A percentile compares a stretch with the other conserved stretches of the same genome.
phyloP scores from a whole-genome alignment of 768 basidiomycete genomes.

The Boletus patriciae region DNA sequence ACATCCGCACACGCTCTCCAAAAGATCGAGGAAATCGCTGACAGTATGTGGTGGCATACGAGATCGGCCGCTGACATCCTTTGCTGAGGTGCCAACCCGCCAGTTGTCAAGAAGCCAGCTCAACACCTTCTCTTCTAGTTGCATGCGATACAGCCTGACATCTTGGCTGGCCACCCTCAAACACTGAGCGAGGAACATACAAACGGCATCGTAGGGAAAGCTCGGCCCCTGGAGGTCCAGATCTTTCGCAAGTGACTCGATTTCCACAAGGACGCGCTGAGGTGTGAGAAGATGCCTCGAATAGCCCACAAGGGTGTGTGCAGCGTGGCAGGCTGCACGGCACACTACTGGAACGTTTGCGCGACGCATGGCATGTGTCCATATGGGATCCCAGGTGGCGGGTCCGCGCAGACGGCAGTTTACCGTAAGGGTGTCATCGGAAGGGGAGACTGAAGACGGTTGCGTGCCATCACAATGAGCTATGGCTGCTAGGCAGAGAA shows the following conservation, averaged over 20 bases:
- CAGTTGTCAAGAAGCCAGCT: conserved; percentile 80
- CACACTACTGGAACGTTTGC: conserved; percentile 65
- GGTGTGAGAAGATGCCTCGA: conserved; percentile 48
- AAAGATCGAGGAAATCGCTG: conserved; percentile 59
- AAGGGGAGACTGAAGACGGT: conserved; percentile 1
- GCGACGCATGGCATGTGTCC: conserved; percentile 80
- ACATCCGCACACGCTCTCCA: conserved; percentile 65
- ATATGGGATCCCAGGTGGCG: conserved; percentile 75
- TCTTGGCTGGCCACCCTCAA: conserved; percentile 77
- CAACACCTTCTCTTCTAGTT: conserved; percentile 82
- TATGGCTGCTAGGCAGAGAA: conserved; percentile 76
- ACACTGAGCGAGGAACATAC: conserved; percentile 71
- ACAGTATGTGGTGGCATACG: conserved; percentile 54
- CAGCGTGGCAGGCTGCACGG: conserved; percentile 76
- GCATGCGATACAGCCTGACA: conserved; percentile 78
- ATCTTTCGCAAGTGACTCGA: conserved; percentile 78
- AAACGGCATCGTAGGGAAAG: conserved; percentile 87
- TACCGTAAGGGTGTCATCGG: background rate
- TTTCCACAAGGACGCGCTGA: conserved; percentile 63
- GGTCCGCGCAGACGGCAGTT: conserved; percentile 13
- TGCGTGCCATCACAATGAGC: conserved; percentile 47
- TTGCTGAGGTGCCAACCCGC: conserved; percentile 45
- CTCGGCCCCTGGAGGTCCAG: conserved; percentile 89
- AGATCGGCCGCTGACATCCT: conserved; percentile 35
- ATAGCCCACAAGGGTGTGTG: conserved; percentile 51